Evolutionary conservation across 2,329 filamentous ascomycete genomes (phyloP), one percentile per base, ranked within the genome.

Genomic region (Chrysoporthe austroafricana): DNA sequence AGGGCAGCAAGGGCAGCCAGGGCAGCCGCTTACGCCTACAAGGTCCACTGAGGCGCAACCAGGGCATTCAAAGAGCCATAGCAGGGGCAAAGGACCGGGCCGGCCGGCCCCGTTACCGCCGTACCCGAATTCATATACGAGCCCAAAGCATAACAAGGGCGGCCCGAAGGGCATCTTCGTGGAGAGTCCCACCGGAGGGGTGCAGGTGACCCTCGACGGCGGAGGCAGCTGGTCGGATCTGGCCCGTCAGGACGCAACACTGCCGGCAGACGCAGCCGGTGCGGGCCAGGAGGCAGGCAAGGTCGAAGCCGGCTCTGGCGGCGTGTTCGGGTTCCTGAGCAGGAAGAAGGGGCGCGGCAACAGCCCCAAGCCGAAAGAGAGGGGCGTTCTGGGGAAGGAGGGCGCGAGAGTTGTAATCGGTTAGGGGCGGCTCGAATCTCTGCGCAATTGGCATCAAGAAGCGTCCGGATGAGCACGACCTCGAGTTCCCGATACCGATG

Each of bases 351-450:
- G 94, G 39, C 86, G 94, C 71, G 93, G 94, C 66, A 90, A 94
- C 78, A 97, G 94, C 77, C 96, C 96, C 1, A 97, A 97, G 81
- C 94, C 94, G 36, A 95, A 93, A 78, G 94, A 98, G 80, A 88
- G 93, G 66, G 96, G 96, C 68, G 94, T 99, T 8, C 77, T 99
- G 68, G 96, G 96, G 67, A 98, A 98, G 77, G 94, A 98, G 77
- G 96, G 96, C 18, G 94, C 96, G 13, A 86, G 96, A 76, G 90
- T 93, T 71, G 87, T 95, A 66, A 91, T 95, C 75, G 90, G 88
- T 73, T 91, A 70, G 59, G 63, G 62, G 43, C 57, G 54, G 16
- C 60, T 64, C 18, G 57, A 36, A n/a, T 56, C 21, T 56, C n/a
- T 63, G 43, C 62, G 50, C 62, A 56, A 63, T 18, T 63, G 62